Base-by-base conservation (phyloP, 2,329 filamentous ascomycete species). In the Calonectria honghensis region DNA sequence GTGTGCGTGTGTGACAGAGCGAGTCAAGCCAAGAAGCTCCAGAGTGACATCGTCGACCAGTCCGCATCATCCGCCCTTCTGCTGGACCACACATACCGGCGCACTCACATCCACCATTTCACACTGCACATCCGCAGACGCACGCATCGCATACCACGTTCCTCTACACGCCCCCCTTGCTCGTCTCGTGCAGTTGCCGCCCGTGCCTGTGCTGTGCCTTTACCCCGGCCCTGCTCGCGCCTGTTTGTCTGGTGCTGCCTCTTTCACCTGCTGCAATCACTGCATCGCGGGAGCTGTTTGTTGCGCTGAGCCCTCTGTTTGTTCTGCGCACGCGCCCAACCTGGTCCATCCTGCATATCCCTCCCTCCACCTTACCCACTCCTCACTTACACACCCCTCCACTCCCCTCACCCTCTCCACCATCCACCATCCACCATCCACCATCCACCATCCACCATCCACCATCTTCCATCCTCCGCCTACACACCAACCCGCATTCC, bases 241-340 rank as follows among this genome's bases (percentile, higher is more conserved):
- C 76, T 76, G 68, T 80, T 63, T 74, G 50, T 80, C 64, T 74
- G 54, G 45, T 72, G 76, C 68, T 73, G 41, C 59, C 31, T 67
- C 65, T 54, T 48, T 70, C 67, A 59, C 65, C 50, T 61, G 41
- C 66, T 68, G 35, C 70, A 24, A 37, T 41, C 70, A 27, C 72
- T 67, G 67, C 59, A 68, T 61, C 48, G 59, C 39, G 61, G 57
- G 45, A 75, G 68, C 65, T 78, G 68, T 57, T 76, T 31, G 54
- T 69, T 73, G 67, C 66, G 64, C 57, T 74, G 52, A 64, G 54
- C 48, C 61, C 31, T 74, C 61, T 68, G 70, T 63, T 70, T 72
- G 73, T 54, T 72, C 77, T 77, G 63, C 73, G 75, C 78, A 80
- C 76, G 78, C 79, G 79, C 79, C 79, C 73, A 75, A 76, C 75